Base-by-base conservation (phyloP, 2,329 filamentous ascomycete genomes). In the Plectosphaerella cucumerina region DNA sequence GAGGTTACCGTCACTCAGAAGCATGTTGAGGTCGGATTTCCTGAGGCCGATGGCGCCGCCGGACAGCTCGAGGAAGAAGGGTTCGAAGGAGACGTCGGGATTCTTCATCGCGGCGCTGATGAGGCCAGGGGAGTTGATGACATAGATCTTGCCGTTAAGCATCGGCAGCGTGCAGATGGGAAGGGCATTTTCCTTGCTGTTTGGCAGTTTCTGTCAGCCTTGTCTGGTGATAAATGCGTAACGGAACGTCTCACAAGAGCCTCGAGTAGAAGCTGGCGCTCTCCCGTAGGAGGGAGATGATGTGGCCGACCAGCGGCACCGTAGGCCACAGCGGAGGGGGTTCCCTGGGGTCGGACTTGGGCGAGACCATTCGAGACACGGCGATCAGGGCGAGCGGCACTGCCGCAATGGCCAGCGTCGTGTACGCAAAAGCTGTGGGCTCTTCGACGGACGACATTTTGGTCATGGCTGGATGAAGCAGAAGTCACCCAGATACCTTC, bases 131-230 rank as follows among this genome's bases (percentile, higher is more conserved):
- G 67, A 67, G 42, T 65, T 71, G 22, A 77, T 67, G 31, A 76
- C 60, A 53, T 80, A 80, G 14, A 73, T 64, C 39, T 72, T 72
- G 21, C 64, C 59, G 41, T 62, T 66, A 20, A 76, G 59, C 56
- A 77, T 71, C 2, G 70, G 72, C 3, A 79, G 56, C 1, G 76
- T 75, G 50, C 69, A 73, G 54, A 76, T 72, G 14, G 65, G 62
- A 48, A 64, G 26, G 1, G 49, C 51, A 3, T 55, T 59, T 11
- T 61, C 53, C 26, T 62, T 62, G 44, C 59, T 62, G 26, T 31
- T 26, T 31, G 26, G 26, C 26, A 31, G 26, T 2, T 10, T 11
- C 12, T 11, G 26, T 31, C 26, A 31, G 26, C 8, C 26, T 3
- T 31, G 26, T 31, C 4, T 26, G 17, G 1, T 22, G 15, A 26